Percentiles rank a stretch among this genome's conserved stretches.
Conservation (phyloP, 1,284 basidiomycete species). For the Malassezia equina region DNA sequence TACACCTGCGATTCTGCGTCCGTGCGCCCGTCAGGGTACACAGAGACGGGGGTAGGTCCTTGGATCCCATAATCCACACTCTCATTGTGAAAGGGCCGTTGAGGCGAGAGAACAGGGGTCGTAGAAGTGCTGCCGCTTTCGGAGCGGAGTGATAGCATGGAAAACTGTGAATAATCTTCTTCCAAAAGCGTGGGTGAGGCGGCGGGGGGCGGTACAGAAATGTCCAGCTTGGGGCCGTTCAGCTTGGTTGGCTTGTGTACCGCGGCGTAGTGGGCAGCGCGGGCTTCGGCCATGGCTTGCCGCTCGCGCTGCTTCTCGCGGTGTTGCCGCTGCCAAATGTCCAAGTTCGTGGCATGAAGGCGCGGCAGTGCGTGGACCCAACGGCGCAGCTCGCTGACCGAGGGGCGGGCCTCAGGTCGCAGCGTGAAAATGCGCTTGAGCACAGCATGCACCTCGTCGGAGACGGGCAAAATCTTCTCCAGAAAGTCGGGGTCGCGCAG, state of each 20-base stretch:
- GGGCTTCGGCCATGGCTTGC: not conserved
- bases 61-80: not conserved
- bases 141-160: not conserved
- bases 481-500: constrained; percentile 41
- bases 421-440: constrained; percentile 44
- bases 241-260: not conserved
- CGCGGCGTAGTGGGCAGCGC: no score
- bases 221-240: not conserved
- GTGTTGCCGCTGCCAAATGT: constrained; percentile 23
- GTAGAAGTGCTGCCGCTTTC: not conserved
- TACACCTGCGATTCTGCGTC: not conserved
- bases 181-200: not conserved
- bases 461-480: constrained; percentile 44
- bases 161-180: not conserved
- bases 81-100: not conserved
- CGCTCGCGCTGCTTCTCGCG: not conserved
- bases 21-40: not conserved
- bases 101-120: not conserved
- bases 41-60: not conserved
- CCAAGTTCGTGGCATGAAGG: constrained; percentile 39
- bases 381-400: constrained; percentile 29
- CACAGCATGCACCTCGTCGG: constrained; percentile 38
- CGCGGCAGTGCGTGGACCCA: constrained; percentile 32
- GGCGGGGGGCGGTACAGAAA: not conserved
- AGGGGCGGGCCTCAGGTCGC: constrained; percentile 35